Base-by-base conservation (phyloP, 2,329 filamentous ascomycete genomes). In the Trichoderma citrinoviride region DNA sequence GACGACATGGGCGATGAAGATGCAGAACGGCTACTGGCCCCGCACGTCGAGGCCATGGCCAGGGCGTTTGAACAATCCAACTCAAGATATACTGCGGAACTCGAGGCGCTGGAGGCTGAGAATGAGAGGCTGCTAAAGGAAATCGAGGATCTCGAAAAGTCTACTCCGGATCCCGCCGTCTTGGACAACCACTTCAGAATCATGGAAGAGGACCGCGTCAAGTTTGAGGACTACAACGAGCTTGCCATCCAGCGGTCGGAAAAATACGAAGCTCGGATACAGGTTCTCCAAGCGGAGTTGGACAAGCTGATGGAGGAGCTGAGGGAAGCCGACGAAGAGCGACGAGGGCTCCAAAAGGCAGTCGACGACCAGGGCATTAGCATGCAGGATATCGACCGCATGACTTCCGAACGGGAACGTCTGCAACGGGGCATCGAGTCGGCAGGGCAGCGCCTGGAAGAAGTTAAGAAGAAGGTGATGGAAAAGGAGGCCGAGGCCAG, bases 321-420 rank as follows among this genome's bases (percentile, higher is more conserved):
- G 40, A 84, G 86, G 65, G 90, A 92, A 71, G 90, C 90, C 0
- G 93, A 98, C 69, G 88, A 90, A 17, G 95, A 99, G 76, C 87
- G 92, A 67, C 81, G 87, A 47, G 84, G 85, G 33, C 83, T 99
- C 10, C 94, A 98, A 75, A 88, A 90, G 66, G 88, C 90, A 33
- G 93, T 99, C 29, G 95, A 98, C 76, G 89, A 90, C 70, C 92
- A 96, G 74, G 95, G 95, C 2, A 93, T 99, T 75, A 96, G 93
- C 72, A 96, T 97, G 79, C 91, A 95, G 79, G 95, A 99, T 84
- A 98, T 99, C 74, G 95, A 99, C 83, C 92, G 95, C 77, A 97
- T 99, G 94, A 97, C 93, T 71, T 89, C 91, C 41, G 95, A 99
- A 76, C 89, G 93, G 61, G 95, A 99, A 73, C 88, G 95, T 53